These are phyloP conservation scores for Tinospora cordifolia DNA, from an alignment of 164 flowering plant species.

Conservation along the genomic window DNA sequence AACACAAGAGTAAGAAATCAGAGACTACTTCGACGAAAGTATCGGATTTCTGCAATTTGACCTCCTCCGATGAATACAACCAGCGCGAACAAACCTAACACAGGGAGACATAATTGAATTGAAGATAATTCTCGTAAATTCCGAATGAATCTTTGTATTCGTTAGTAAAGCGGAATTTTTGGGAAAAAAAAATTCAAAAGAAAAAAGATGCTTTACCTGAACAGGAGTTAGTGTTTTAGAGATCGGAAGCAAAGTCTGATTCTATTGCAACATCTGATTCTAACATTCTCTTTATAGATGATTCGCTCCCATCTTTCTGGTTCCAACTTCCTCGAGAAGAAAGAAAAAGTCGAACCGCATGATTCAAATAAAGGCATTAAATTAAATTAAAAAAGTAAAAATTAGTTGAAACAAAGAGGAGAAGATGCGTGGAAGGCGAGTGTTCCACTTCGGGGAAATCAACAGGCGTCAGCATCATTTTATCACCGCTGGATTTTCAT, in stretches of 20 bases:
- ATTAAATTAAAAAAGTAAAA: no score
- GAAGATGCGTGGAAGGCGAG: no score
- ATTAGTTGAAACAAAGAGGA: not conserved
- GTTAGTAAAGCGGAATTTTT: not conserved
- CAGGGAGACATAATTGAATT: not conserved
- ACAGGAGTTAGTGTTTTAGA: not conserved
- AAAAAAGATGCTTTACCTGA: conserved; percentile 1
- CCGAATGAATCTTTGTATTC: not conserved
- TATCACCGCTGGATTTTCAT: not conserved
- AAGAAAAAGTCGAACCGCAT: not conserved
- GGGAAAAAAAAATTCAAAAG: no score
- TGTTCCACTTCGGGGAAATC: not conserved
- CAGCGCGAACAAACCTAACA: not conserved
- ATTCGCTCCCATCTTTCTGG: not conserved
- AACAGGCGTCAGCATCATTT: not conserved
- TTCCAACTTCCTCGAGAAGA: not conserved
- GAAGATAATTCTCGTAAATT: not conserved
- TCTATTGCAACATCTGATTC: not conserved
- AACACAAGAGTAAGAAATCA: not conserved
- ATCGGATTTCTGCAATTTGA: not conserved
- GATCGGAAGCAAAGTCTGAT: conserved; percentile 3
- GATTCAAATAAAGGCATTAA: no score
- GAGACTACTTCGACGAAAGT: not conserved
- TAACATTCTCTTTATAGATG: not conserved
- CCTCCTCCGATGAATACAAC: not conserved